Base-by-base conservation (phyloP, 73 alveolate genomes). In the Paramecium caudatum region DNA sequence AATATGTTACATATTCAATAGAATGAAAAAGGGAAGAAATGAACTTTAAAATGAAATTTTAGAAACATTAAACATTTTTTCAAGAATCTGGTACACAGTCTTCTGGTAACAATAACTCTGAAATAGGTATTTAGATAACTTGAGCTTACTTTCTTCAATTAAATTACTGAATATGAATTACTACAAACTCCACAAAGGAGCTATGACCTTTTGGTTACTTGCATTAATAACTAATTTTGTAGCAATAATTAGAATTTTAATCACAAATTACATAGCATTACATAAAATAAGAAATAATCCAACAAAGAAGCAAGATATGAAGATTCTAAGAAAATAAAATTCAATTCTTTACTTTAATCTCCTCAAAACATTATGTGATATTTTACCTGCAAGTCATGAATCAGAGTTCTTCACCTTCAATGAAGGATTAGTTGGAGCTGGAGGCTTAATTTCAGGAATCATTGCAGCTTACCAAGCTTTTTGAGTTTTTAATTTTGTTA, bases 71-170 rank as follows among this genome's bases (percentile, higher is more conserved):
- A 55, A 81, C 46, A 91, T 91, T 23, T 46, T 91, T 4, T 27
- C 91, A 15, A 93, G 97, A 93, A 80, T 92, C 3, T 93, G 94
- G 63, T 93, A 93, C 91, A 80, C 91, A 16, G 48, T 95, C 74
- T 95, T 88, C 55, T 95, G 92, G 92, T 83, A 83, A 27, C 21
- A 13, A 1, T 33, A 6, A 68, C 8, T 15, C 10, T 68, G 19
- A n/a, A 34, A 15, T 34, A 68, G 97, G 97, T 13, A 82, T 62
- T 95, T 95, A 48, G 98, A 95, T 85, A 95, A 95, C 91, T 6
- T 95, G 34, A 63, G 45, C 23, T 74, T 95, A 30, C 91, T 95
- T 12, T 86, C 93, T 19, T 48, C 91, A 34, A 90, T 95, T 9
- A 85, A 93, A 74, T 93, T 91, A 84, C 48, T 95, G 27, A 49